Percentiles rank a stretch among this genome's conserved stretches.
These are phyloP conservation scores for Tephrocybe rancida DNA, from an alignment of 768 basidiomycete species.

Conservation along the genomic window DNA sequence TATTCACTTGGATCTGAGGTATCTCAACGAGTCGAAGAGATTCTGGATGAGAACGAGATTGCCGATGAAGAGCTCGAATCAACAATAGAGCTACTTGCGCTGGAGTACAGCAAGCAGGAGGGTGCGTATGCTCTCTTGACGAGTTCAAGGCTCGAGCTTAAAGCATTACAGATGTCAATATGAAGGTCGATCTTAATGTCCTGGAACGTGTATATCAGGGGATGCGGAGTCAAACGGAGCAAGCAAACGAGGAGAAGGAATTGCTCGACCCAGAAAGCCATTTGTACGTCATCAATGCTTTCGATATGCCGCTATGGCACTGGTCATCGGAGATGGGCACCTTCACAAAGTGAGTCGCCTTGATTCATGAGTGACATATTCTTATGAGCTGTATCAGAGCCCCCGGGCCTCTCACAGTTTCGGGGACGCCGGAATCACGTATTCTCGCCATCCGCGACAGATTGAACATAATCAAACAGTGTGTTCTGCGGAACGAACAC, in stretches of 20 bases:
- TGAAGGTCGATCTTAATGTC: constrained; percentile 76
- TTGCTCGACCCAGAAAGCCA: constrained; percentile 80
- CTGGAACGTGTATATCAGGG: constrained; percentile 74
- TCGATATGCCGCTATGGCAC: constrained; percentile 94
- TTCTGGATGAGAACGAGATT: constrained; percentile 74
- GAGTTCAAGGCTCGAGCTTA: background rate
- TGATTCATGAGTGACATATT: background rate
- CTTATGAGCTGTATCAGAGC: constrained; percentile 39
- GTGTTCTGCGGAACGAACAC: constrained; percentile 93
- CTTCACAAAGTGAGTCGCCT: constrained; percentile 74
- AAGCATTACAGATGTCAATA: constrained; percentile 60
- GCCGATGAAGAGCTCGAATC: constrained; percentile 67
- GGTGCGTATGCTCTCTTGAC: constrained; percentile 41
- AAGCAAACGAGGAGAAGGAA: constrained; percentile 54
- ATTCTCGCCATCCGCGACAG: constrained; percentile 81
- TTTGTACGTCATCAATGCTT: constrained; percentile 83
- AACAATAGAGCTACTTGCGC: constrained; percentile 78
- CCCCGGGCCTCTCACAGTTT: constrained; percentile 59
- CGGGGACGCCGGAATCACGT: constrained; percentile 83
- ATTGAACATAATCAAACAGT: constrained; percentile 89
- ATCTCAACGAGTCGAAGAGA: constrained; percentile 67
- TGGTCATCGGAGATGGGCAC: constrained; percentile 87
- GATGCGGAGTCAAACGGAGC: constrained; percentile 67
- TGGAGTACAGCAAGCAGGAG: constrained; percentile 90
- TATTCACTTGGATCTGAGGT: constrained; percentile 85